Percentiles rank a stretch among this genome's conserved stretches.
Evolutionary conservation across 2,329 filamentous ascomycete species (phyloP).

Genomic region (Blumeria hordei): DNA sequence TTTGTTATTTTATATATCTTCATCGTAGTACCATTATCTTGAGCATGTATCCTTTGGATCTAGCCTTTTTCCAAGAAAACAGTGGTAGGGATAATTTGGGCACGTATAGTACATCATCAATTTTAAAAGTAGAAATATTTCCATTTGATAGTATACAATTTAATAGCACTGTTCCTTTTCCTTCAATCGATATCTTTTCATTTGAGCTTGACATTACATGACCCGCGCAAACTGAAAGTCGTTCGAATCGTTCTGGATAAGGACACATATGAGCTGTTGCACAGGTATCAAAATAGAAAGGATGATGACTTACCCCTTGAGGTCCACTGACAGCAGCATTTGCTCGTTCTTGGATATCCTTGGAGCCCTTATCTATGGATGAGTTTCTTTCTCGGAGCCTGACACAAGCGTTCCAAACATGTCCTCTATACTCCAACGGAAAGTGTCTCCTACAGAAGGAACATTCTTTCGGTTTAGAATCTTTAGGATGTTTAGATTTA

Average conservation of each 20-base stretch:
- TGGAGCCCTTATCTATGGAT: not conserved
- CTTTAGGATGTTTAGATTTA: not conserved
- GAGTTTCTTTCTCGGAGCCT: not conserved
- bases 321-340: too few relatives aligned
- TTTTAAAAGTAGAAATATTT: not conserved
- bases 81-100: not conserved
- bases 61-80: not conserved
- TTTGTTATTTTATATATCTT: not conserved
- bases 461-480: not conserved
- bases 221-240: not conserved
- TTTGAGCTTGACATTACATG: not conserved
- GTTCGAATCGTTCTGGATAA: not conserved
- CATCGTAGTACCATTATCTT: not conserved
- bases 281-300: not conserved
- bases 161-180: not conserved
- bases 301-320: not conserved
- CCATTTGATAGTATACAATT: not conserved
- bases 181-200: not conserved
- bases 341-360: not conserved
- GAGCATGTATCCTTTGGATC: not conserved
- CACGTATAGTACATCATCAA: not conserved
- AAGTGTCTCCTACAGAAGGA: not conserved
- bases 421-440: not conserved
- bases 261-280: not conserved
- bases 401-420: not conserved